Percentiles rank a stretch among this genome's conserved stretches.
These are phyloP conservation scores for Volvox africanus DNA, from an alignment of 139 green algal genomes.

Conservation along the genomic window DNA sequence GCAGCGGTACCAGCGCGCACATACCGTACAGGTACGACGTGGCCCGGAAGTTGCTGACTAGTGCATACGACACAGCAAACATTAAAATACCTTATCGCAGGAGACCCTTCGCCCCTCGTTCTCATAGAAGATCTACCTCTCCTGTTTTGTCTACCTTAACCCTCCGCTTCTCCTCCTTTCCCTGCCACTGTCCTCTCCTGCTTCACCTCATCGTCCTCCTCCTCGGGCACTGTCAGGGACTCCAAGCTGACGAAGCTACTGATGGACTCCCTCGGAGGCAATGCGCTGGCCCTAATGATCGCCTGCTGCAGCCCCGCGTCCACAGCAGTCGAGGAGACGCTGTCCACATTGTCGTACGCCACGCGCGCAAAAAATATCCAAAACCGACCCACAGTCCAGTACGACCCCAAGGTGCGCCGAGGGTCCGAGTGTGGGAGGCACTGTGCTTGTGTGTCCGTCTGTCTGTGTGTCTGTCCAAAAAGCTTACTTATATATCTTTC, in stretches of 20 bases:
- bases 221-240: constrained; percentile 61
- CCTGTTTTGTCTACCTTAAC: background rate
- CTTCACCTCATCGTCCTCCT: background rate
- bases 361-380: constrained; percentile 91
- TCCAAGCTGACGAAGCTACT: constrained; percentile 93
- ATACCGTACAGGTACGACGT: constrained; percentile 55
- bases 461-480: too few species aligned
- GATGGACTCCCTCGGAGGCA: constrained; percentile 84
- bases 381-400: constrained; percentile 77
- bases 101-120: too few species aligned
- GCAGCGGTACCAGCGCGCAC: constrained; percentile 53
- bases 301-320: constrained; percentile 84
- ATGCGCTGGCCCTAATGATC: constrained; percentile 88
- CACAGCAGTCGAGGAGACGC: constrained; percentile 79
- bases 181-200: background rate
- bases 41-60: background rate
- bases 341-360: constrained; percentile 91
- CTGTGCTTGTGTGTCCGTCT: too few species aligned
- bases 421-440: too few species aligned
- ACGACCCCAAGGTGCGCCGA: constrained; percentile 62
- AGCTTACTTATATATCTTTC: too few species aligned
- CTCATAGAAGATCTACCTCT: too few species aligned
- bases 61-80: too few species aligned
- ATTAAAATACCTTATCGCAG: too few species aligned
- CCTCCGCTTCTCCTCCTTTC: background rate